Evolutionary conservation across 129 eudicot species (phyloP).

Genomic region (Escallonia herrerae): DNA sequence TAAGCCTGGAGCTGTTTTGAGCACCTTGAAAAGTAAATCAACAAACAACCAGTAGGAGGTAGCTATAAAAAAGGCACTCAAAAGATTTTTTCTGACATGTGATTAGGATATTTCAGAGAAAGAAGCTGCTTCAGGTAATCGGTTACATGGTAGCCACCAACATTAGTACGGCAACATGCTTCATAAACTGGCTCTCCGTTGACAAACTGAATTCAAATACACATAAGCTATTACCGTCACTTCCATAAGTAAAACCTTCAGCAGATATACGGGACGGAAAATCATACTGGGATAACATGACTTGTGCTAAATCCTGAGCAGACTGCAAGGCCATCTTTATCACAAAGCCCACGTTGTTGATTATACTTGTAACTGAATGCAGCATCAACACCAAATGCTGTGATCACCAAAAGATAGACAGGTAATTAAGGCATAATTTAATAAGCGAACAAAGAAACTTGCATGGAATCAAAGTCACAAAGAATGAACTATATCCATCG

Average conservation of each 20-base stretch:
- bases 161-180: constrained; percentile 92
- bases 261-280: background rate
- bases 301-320: constrained; percentile 89
- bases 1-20: constrained; percentile 57
- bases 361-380: constrained; percentile 89
- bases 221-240: background rate
- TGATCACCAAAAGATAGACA: constrained; percentile 4
- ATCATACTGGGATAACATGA: constrained; percentile 86
- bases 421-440: background rate
- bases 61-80: background rate
- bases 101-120: constrained; percentile 86
- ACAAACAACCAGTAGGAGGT: background rate
- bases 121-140: constrained; percentile 97
- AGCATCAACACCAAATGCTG: constrained; percentile 95
- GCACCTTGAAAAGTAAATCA: constrained; percentile 9
- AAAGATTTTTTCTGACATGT: constrained; percentile 46
- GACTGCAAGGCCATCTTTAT: constrained; percentile 66
- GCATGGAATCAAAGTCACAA: background rate
- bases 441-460: background rate
- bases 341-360: constrained; percentile 69
- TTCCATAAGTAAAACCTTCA: background rate
- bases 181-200: constrained; percentile 95
- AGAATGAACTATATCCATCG: too few relatives aligned
- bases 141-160: constrained; percentile 95
- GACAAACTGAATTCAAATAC: constrained; percentile 51